Conservation (phyloP, 306 rosid species). For the Cicer arietinum region DNA sequence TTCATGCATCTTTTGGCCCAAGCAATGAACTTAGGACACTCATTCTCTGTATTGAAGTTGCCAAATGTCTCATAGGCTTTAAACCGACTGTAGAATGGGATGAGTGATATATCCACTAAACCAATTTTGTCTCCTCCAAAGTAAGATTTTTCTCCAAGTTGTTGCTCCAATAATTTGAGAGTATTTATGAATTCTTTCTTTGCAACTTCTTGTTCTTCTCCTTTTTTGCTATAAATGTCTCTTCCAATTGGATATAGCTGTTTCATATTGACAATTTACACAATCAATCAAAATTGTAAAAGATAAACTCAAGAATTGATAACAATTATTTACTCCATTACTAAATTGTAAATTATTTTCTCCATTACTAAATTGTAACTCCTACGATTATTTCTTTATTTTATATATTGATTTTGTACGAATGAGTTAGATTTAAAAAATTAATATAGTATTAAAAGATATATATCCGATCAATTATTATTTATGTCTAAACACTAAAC, state of each 20-base stretch:
- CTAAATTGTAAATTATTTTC: too few species aligned
- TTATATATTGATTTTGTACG: too few species aligned
- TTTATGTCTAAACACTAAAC: too few species aligned
- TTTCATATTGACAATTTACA: not conserved
- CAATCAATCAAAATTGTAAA: not conserved
- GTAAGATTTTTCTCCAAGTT: slow-evolving; percentile 45
- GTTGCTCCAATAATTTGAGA: slow-evolving; percentile 42
- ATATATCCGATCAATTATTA: too few species aligned
- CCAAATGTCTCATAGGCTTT: slow-evolving; percentile 37
- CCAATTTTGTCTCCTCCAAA: slow-evolving; percentile 54
- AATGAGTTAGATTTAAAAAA: too few species aligned
- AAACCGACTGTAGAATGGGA: slow-evolving; percentile 48
- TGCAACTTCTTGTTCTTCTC: slow-evolving; percentile 50
- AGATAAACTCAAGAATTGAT: too few species aligned
- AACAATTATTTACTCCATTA: too few species aligned
- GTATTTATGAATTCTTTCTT: slow-evolving; percentile 49
- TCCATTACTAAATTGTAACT: too few species aligned
- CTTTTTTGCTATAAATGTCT: slow-evolving; percentile 42
- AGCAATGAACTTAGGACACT: slow-evolving; percentile 51
- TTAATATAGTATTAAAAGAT: too few species aligned
- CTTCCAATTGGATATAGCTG: slow-evolving; percentile 31
- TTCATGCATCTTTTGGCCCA: slow-evolving; percentile 54
- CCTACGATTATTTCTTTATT: too few species aligned
- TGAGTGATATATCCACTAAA: slow-evolving; percentile 50
- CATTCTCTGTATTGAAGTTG: slow-evolving; percentile 36